phyloP scores from a whole-genome alignment of 495 filamentous ascomycete species.

The Extremus antarcticus region DNA sequence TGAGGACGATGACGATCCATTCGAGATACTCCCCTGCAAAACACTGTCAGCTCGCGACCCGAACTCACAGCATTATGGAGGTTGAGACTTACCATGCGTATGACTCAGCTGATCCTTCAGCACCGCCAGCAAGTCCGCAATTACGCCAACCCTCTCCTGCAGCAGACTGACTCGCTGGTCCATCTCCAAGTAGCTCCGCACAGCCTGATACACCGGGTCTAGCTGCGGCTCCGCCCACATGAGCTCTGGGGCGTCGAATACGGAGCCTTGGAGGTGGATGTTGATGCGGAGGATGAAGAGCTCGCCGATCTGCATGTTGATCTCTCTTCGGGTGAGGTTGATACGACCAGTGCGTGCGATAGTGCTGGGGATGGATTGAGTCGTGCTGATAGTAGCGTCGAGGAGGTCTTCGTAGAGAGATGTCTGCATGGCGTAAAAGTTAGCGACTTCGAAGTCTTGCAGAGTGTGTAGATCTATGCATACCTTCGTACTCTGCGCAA shows the following conservation, averaged over 20 bases:
- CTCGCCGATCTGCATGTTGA: slow-evolving; percentile 98
- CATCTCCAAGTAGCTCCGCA: slow-evolving; percentile 93
- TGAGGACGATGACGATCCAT: slow-evolving; percentile 92
- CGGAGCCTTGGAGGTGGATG: slow-evolving; percentile 92
- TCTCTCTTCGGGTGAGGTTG: slow-evolving; percentile 66
- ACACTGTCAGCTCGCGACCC: background rate
- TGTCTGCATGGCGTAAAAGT: slow-evolving; percentile 46
- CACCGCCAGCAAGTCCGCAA: slow-evolving; percentile 86
- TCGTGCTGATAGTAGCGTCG: slow-evolving; percentile 81
- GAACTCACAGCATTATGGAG: too few relatives aligned
- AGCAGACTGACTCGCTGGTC: slow-evolving; percentile 86
- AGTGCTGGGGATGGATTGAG: slow-evolving; percentile 78
- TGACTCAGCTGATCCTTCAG: slow-evolving; percentile 93
- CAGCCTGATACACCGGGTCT: slow-evolving; percentile 89
- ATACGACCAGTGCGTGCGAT: slow-evolving; percentile 88
- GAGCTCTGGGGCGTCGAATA: slow-evolving; percentile 92
- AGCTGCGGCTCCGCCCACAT: slow-evolving; percentile 98
- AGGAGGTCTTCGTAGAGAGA: slow-evolving; percentile 93
- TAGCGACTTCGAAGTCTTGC: background rate
- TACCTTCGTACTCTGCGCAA: slow-evolving; percentile 88
- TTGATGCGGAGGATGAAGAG: slow-evolving; percentile 95
- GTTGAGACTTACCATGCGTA: slow-evolving; percentile 60
- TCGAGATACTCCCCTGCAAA: slow-evolving; percentile 60
- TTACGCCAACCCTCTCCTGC: slow-evolving; percentile 83
- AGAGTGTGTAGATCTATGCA: slow-evolving; percentile 2